Base-by-base conservation (phyloP, 139 green algal genomes). In the Coccomyxa sp. region DNA sequence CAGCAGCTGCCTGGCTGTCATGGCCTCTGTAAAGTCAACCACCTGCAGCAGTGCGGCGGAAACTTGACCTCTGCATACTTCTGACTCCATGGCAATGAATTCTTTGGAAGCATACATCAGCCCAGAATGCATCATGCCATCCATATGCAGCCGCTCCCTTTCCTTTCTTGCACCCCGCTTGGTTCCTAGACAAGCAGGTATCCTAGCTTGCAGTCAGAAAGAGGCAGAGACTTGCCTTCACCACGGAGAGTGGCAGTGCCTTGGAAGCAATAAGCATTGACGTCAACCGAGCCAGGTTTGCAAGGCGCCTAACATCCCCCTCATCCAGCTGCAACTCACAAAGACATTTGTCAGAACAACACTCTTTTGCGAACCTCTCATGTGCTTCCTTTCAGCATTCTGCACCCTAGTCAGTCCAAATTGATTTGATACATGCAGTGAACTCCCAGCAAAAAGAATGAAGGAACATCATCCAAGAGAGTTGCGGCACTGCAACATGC, bases 241-340 rank as follows among this genome's bases (percentile, higher is more conserved):
- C 75, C 21, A 81, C 76, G 13, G 88, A 81, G 12, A 87, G 57
- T 15, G 86, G 79, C 79, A 94, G 81, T 0, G 76, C 79, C 25
- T 57, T 25, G 30, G 38, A 75, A 7, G 60, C 75, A 12, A 90
- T 77, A 21, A 92, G 76, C 18, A 80, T 76, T 18, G 78, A 88
- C 32, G 86, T 82, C 13, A 95, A 83, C 13, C 87, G 87, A 0
- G 87, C 87, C 68, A 95, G 81, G 85, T 94, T 89, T 23, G 82
- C 85, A 51, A 92, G 79, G 23, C 86, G 86, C 14, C 88, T 82
- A 58, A 85, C 79, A 38, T 91, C 82, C 82, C 88, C 58, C 58
- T 86, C 57, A 0, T 60, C 32, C 30, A 78, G 57, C 80, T 83
- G 66, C 80, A 76, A 45, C 51, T 0, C 31, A 57, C 27, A 71